Evolutionary conservation across 176 grass and related monocot genomes (phyloP).

Genomic region (Oryza coarctata): DNA sequence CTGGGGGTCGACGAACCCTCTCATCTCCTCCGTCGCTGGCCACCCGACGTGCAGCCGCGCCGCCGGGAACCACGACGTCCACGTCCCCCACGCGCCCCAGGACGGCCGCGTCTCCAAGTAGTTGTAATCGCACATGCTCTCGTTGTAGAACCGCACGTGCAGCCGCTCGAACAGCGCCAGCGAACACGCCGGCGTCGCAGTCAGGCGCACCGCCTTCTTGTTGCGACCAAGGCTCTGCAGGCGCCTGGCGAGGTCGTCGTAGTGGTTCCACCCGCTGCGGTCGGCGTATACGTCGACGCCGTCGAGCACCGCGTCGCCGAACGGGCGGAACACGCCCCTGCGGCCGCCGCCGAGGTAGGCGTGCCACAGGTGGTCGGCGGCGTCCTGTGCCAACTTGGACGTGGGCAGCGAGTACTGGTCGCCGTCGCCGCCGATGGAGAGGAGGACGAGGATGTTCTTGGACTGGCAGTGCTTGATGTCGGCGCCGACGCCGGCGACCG

Average conservation of each 20-base stretch:
- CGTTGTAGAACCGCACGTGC: constrained; percentile 27
- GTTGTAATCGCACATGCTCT: not conserved
- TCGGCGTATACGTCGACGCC: constrained; percentile 33
- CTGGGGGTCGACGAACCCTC: too few relatives aligned
- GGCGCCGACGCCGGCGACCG: constrained; percentile 9
- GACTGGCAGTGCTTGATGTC: constrained; percentile 40
- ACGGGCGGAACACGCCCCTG: not conserved
- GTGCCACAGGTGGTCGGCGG: constrained; percentile 36
- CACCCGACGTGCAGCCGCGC: not conserved
- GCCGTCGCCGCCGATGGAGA: constrained; percentile 33
- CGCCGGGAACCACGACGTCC: constrained; percentile 2
- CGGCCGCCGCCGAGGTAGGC: constrained; percentile 26
- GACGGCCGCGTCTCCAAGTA: not conserved
- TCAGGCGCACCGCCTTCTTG: too few relatives aligned
- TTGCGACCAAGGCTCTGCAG: too few relatives aligned
- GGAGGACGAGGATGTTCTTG: not conserved
- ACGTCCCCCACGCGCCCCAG: not conserved
- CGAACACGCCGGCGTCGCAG: too few relatives aligned
- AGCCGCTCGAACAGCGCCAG: constrained; percentile 32
- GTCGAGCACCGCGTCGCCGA: constrained; percentile 31
- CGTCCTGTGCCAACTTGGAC: not conserved
- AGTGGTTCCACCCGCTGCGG: not conserved
- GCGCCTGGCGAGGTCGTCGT: constrained; percentile 21
- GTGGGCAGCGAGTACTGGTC: not conserved
- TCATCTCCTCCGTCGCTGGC: constrained; percentile 6